Percentiles rank a stretch among this genome's conserved stretches.
These are phyloP conservation scores for Prunus kanzakura DNA, from an alignment of 306 rosid genomes.

Conservation along the genomic window DNA sequence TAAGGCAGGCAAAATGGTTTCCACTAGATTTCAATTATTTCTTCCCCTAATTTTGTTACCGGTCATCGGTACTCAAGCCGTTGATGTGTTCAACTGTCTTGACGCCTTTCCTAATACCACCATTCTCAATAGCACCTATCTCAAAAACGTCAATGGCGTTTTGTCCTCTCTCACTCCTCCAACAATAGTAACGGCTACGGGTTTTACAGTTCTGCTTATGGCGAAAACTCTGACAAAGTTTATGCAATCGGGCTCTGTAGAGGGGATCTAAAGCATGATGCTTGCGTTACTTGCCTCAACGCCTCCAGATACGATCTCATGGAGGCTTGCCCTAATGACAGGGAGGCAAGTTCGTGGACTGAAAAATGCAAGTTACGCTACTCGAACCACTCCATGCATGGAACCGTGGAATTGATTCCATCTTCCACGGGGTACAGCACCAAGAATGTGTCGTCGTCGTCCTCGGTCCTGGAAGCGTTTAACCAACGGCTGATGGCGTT, in stretches of 20 bases:
- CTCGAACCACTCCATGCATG: conserved; percentile 12
- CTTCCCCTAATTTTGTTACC: too few species aligned
- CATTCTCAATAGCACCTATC: conserved; percentile 26
- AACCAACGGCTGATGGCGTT: not conserved
- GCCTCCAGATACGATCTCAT: not conserved
- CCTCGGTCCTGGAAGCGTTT: not conserved
- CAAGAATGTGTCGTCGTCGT: not conserved
- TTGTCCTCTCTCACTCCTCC: conserved; percentile 28
- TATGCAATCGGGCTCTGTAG: conserved; percentile 6
- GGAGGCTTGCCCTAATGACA: conserved; percentile 11
- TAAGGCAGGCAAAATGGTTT: too few species aligned
- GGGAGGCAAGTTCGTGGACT: conserved; percentile 20
- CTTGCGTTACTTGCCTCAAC: not conserved
- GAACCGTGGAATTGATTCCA: not conserved
- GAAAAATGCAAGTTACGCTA: conserved; percentile 19
- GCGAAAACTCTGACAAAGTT: not conserved
- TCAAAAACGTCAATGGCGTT: conserved; percentile 38
- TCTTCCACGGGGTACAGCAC: too few species aligned
- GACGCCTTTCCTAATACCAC: too few species aligned
- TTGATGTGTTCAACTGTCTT: too few species aligned
- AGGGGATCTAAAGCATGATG: not conserved
- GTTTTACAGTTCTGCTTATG: not conserved
- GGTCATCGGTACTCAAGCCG: too few species aligned
- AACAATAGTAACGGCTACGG: not conserved
- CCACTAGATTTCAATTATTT: too few species aligned